Conservation (phyloP, 2,329 filamentous ascomycete species). For the Coniochaeta sp. region DNA sequence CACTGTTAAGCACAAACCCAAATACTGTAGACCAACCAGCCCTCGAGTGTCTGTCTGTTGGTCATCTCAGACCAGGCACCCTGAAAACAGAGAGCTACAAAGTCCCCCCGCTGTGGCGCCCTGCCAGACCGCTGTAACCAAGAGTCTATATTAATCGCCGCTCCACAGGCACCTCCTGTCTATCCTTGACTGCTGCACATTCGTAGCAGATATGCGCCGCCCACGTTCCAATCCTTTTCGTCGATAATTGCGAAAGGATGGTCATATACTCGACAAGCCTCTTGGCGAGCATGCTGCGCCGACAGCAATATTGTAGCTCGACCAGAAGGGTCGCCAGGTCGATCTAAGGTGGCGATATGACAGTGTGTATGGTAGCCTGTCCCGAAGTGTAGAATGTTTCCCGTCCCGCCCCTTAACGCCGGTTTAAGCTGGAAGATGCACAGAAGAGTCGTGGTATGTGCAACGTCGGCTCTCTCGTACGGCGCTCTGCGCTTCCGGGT, state of each 20-base stretch:
- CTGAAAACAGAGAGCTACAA: not conserved
- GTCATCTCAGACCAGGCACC: not conserved
- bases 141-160: not conserved
- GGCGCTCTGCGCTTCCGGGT: slow-evolving; percentile 6
- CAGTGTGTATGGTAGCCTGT: not conserved
- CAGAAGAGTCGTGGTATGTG: slow-evolving; percentile 10
- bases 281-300: not conserved
- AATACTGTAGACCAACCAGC: not conserved
- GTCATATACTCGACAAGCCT: not conserved
- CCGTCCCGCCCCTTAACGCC: slow-evolving; percentile 9
- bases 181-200: not conserved
- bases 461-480: slow-evolving; percentile 11
- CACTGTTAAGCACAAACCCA: not conserved
- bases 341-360: not conserved
- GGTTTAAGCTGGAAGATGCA: slow-evolving; percentile 7
- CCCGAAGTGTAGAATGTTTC: slow-evolving; percentile 1
- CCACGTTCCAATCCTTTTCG: not conserved
- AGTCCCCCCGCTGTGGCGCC: not conserved
- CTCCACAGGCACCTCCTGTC: not conserved
- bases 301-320: not conserved
- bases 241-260: not conserved
- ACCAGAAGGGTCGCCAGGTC: not conserved
- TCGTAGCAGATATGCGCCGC: not conserved
- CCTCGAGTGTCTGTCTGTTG: not conserved
- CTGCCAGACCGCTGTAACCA: not conserved